A percentile compares a stretch with the other conserved stretches of the same genome.
These are phyloP conservation scores for Diutina catenulata DNA, from an alignment of 1,139 yeast species.

Conservation along the genomic window DNA sequence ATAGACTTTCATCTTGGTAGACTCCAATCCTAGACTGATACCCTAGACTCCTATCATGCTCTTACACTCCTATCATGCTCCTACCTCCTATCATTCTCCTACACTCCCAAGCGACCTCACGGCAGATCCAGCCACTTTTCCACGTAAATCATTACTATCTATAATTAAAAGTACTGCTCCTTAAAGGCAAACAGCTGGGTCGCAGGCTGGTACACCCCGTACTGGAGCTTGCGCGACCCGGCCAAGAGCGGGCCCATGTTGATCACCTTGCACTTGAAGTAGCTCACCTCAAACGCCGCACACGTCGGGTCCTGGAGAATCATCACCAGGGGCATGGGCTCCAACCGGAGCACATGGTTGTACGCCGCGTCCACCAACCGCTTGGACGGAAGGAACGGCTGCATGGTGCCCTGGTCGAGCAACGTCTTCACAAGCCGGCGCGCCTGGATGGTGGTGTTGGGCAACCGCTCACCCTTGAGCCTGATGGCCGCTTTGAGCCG, in stretches of 20 bases:
- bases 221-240: slow-evolving; percentile 40
- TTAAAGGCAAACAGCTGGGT: background rate
- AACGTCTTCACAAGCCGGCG: slow-evolving; percentile 68
- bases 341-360: slow-evolving; percentile 56
- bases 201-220: slow-evolving; percentile 57
- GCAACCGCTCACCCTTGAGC: slow-evolving; percentile 13
- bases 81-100: too few relatives aligned
- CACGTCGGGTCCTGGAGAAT: slow-evolving; percentile 59
- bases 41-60: too few relatives aligned
- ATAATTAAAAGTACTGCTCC: background rate
- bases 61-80: too few relatives aligned
- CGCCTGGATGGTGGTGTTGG: slow-evolving; percentile 45
- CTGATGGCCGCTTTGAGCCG: slow-evolving; percentile 9
- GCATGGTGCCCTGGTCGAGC: slow-evolving; percentile 76
- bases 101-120: too few relatives aligned
- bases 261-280: slow-evolving; percentile 71
- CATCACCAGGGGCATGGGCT: slow-evolving; percentile 69
- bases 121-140: too few relatives aligned
- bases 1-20: too few relatives aligned
- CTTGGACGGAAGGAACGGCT: slow-evolving; percentile 57
- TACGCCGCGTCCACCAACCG: slow-evolving; percentile 61
- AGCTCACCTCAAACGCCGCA: slow-evolving; percentile 62
- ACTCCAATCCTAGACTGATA: too few relatives aligned
- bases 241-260: slow-evolving; percentile 55
- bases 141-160: too few relatives aligned